These are phyloP conservation scores for Falciphora oryzae DNA, from an alignment of 2,329 filamentous ascomycete species.

Conservation along the genomic window DNA sequence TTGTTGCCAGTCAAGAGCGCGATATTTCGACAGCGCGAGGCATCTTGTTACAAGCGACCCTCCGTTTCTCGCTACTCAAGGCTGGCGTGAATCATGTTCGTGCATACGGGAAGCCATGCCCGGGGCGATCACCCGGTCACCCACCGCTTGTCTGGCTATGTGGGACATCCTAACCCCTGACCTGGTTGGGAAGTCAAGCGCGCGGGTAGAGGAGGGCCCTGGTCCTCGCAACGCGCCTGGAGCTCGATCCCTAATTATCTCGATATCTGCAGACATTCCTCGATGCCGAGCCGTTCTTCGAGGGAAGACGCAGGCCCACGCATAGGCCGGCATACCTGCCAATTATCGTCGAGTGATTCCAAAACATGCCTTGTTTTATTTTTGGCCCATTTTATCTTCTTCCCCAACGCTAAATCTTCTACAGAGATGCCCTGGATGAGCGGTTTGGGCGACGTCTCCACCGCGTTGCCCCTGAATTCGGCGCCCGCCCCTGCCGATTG, in stretches of 20 bases:
- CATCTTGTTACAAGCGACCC: background rate
- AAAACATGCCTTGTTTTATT: background rate
- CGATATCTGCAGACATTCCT: background rate
- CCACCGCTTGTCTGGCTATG: background rate
- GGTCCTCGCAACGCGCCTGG: background rate
- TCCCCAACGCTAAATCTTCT: background rate
- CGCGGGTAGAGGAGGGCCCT: no score
- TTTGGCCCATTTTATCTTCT: background rate
- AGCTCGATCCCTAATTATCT: background rate
- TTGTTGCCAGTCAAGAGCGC: no score
- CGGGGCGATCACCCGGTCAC: background rate
- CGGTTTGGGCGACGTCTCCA: background rate
- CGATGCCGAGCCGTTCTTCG: no score
- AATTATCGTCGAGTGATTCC: background rate
- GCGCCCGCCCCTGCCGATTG: background rate
- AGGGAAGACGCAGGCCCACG: no score
- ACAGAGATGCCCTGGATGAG: background rate
- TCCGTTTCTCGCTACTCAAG: background rate
- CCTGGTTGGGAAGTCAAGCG: background rate
- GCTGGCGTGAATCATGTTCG: background rate
- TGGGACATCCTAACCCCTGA: background rate
- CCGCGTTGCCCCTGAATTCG: background rate
- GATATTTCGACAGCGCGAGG: background rate
- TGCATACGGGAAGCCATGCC: background rate
- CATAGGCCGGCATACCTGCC: background rate